Evolutionary conservation across 2,329 filamentous ascomycete species (phyloP).

Genomic region (Colletotrichum sp.): DNA sequence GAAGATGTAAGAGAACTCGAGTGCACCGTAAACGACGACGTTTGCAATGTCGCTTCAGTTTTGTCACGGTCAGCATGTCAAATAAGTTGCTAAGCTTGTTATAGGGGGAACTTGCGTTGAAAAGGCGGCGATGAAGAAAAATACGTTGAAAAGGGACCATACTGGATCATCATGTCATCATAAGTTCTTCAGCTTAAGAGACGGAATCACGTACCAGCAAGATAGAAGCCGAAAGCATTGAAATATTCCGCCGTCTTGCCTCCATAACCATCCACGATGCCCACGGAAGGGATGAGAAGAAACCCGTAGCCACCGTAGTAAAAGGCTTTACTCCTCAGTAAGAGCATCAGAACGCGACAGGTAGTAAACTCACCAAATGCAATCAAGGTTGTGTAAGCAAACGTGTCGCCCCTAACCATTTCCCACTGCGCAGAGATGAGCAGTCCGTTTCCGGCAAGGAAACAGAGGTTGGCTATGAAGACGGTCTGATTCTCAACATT

Average conservation of each 20-base stretch:
- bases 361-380: background rate
- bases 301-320: background rate
- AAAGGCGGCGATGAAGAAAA: background rate
- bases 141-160: background rate
- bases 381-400: background rate
- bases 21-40: background rate
- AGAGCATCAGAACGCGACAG: accelerated
- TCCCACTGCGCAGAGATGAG: background rate
- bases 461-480: background rate
- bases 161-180: accelerated
- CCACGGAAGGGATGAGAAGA: background rate
- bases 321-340: background rate
- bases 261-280: background rate
- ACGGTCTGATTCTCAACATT: background rate
- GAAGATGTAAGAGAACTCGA: background rate
- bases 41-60: background rate
- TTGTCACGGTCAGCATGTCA: background rate
- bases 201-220: accelerated
- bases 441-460: accelerated
- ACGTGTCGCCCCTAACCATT: background rate
- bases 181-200: background rate
- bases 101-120: background rate
- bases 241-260: background rate
- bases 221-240: background rate
- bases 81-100: too few relatives aligned